phyloP scores from a whole-genome alignment of 2,329 filamentous ascomycete species.

The Chalara sp. region DNA sequence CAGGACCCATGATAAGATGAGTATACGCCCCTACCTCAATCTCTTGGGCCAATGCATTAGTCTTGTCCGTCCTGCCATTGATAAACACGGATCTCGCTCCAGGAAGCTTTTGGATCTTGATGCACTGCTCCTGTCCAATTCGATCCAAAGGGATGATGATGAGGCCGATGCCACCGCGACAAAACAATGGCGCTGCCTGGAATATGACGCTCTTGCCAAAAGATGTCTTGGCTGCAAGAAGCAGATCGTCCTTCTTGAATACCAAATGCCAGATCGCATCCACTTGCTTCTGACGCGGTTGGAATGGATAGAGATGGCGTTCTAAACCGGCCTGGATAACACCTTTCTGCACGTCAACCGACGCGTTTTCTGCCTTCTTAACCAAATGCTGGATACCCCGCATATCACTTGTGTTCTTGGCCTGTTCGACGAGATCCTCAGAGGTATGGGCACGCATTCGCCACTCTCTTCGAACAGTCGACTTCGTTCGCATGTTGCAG shows the following conservation, averaged over 20 bases:
- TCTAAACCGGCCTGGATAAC: too few species aligned
- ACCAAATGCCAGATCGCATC: not conserved
- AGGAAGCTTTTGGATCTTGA: slow-evolving; percentile 2
- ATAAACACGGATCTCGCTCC: not conserved
- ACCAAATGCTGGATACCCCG: too few species aligned
- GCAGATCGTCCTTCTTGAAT: slow-evolving; percentile 7
- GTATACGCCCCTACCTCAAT: slow-evolving; percentile 1
- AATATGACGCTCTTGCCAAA: slow-evolving; percentile 6
- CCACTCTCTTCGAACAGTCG: too few species aligned
- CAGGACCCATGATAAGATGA: not conserved
- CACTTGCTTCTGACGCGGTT: not conserved
- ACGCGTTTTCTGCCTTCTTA: too few species aligned
- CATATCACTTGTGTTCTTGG: too few species aligned
- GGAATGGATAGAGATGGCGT: slow-evolving; percentile 4
- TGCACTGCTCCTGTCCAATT: slow-evolving; percentile 1
- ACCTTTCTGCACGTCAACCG: too few species aligned
- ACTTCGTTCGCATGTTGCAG: too few species aligned
- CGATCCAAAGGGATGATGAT: slow-evolving; percentile 3
- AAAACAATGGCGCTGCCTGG: slow-evolving; percentile 7
- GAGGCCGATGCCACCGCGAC: slow-evolving; percentile 4
- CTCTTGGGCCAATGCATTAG: not conserved
- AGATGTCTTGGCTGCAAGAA: slow-evolving; percentile 7
- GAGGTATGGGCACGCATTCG: too few species aligned
- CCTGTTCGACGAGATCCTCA: too few species aligned
- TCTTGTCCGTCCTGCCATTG: slow-evolving; percentile 2